These are phyloP conservation scores for Trichosporon sp. DNA, from an alignment of 1,284 basidiomycete species.

Conservation along the genomic window DNA sequence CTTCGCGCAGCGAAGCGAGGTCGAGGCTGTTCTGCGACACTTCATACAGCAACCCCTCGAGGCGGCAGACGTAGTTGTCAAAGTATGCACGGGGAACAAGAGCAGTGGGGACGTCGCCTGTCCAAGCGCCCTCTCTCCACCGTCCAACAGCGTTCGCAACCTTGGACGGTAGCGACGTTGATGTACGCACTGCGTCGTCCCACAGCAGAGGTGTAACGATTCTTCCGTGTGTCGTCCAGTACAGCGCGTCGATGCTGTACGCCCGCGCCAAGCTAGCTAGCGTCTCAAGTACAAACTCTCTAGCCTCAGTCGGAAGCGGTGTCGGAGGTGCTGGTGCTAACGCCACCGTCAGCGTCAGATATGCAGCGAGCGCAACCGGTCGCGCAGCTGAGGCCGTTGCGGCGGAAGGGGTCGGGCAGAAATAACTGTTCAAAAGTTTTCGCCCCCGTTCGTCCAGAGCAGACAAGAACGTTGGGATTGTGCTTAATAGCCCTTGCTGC, in stretches of 20 bases:
- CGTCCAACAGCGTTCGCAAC: constrained; percentile 51
- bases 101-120: constrained; percentile 32
- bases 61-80: constrained; percentile 60
- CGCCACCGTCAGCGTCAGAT: constrained; percentile 39
- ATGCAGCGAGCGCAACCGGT: constrained; percentile 39
- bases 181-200: constrained; percentile 46
- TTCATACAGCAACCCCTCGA: constrained; percentile 50
- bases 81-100: constrained; percentile 59
- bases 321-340: constrained; percentile 32
- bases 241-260: constrained; percentile 71
- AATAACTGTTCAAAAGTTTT: constrained; percentile 39
- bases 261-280: constrained; percentile 63
- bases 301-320: constrained; percentile 31
- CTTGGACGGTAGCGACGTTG: constrained; percentile 44
- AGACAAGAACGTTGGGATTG: constrained; percentile 68
- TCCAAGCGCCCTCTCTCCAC: constrained; percentile 54
- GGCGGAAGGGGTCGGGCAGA: constrained; percentile 29
- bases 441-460: constrained; percentile 60
- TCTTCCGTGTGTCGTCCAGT: constrained; percentile 41
- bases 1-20: constrained; percentile 27
- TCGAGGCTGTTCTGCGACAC: constrained; percentile 60
- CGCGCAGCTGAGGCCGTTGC: neutral
- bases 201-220: constrained; percentile 36
- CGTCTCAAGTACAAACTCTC: constrained; percentile 51
- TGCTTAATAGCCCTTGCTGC: constrained; percentile 38